phyloP scores from a whole-genome alignment of 2,329 filamentous ascomycete species.

The Cercospora sojina region DNA sequence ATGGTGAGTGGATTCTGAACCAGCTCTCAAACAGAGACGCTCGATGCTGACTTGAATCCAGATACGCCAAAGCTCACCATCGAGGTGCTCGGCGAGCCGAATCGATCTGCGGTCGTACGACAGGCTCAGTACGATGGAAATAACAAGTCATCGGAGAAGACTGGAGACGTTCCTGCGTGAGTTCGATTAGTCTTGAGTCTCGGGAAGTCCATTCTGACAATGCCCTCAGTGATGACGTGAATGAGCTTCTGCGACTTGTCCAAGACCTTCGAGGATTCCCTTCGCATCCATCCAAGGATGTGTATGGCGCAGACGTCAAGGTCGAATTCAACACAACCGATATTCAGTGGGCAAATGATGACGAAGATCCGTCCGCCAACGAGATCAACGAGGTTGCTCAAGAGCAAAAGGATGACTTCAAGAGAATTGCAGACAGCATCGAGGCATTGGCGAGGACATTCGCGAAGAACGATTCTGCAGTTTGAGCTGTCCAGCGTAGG shows the following conservation, averaged over 20 bases:
- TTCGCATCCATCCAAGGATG: constrained; percentile 40
- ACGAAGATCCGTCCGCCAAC: constrained; percentile 40
- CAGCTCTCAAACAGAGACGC: background rate
- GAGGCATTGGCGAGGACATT: constrained; percentile 44
- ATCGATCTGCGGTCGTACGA: constrained; percentile 41
- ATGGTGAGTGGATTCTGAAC: constrained; percentile 24
- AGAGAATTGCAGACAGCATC: constrained; percentile 45
- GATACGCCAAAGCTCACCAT: constrained; percentile 38
- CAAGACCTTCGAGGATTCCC: constrained; percentile 44
- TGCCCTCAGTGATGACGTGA: constrained; percentile 41
- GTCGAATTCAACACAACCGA: constrained; percentile 46
- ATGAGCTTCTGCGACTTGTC: constrained; percentile 43
- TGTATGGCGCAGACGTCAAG: constrained; percentile 43
- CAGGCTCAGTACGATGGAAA: constrained; percentile 36
- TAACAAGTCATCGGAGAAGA: constrained; percentile 40
- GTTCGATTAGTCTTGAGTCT: constrained; percentile 5
- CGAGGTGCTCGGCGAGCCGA: constrained; percentile 45
- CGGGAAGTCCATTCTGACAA: constrained; percentile 4
- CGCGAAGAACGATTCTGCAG: constrained; percentile 43
- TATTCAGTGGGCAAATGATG: constrained; percentile 45
- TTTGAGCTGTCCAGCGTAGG: constrained; percentile 1
- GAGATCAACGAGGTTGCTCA: constrained; percentile 38
- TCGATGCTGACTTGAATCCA: constrained; percentile 25
- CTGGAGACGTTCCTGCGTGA: constrained; percentile 40
- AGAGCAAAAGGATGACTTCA: constrained; percentile 47